Evolutionary conservation across 2,329 filamentous ascomycete genomes (phyloP), one percentile per base, ranked within the genome.

Genomic region (Aureobasidium sp.): DNA sequence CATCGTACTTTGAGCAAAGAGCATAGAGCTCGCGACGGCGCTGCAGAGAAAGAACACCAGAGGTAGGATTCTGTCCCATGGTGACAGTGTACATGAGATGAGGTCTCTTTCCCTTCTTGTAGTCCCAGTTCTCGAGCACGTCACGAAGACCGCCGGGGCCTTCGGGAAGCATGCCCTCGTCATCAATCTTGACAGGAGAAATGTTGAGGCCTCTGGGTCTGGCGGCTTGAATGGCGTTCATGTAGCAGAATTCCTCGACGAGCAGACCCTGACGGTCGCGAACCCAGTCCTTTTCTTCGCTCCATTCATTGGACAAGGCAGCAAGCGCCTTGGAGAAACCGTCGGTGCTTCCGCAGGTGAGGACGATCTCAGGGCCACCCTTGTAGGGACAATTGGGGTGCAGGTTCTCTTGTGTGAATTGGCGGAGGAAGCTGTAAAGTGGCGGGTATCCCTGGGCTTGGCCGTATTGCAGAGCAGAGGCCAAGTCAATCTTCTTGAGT

Each of bases 1-100:
- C 82, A 72, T 96, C 91, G 75, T 90, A 95, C 70, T 87, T 83
- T 71, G 85, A 85, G 74, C 89, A 94, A 15, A 96, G 71, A 19
- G 81, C 83, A 70, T 96, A 96, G 29, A 96, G 81, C 55, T 91
- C 85, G 67, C 83, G 87, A 60, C 89, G 83, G 42, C 93, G 84
- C 67, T 86, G 76, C 10, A 94, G 71, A 2, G 88, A 86, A 2
- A 95, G 78, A 2, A 89, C 84, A 33, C 87, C 85, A 31, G 88
- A 86, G 0, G 90, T 95, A 1, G 91, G 92, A 71, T 96, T 96
- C 69, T 96, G 91, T 29, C 91, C 92, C 75, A 90, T 87, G n/a
- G 85, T 92, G 65, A 96, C 88, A 1, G 90, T 95, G 71, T 96
- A 96, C 78, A 96, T 81, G 65, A 96, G 71, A 72, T 93, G 88